Base-by-base conservation (phyloP, 2,329 filamentous ascomycete genomes). In the Aureobasidium sp. region DNA sequence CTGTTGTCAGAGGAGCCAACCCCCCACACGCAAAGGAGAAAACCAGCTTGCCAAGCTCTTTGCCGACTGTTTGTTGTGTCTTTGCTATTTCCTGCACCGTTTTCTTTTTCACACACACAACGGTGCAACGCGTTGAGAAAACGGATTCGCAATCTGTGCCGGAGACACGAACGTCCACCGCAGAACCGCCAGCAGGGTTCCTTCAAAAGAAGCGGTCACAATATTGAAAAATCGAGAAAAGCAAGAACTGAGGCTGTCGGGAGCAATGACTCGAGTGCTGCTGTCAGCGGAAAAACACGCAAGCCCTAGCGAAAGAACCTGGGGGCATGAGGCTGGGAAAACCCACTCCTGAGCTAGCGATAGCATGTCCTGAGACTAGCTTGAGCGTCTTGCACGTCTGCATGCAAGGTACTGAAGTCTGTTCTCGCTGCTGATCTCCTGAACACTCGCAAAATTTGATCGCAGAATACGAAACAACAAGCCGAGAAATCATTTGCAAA, bases 331-430 rank as follows among this genome's bases (percentile, higher is more conserved):
- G 52, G 52, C 52, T 56, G 52, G 52, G 51, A 55, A 36, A 52
- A 47, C 14, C 47, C 47, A 49, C 52, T 56, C 52, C 52, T 56
- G 52, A 56, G 52, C 52, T 56, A 56, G 52, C 52, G 37, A 56
- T 56, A 29, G 36, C 52, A 55, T 53, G 49, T 53, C 49, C 27
- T 55, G 37, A 37, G 34, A 56, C 52, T 56, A 56, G 52, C 39
- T 27, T 55, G 49, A 52, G 49, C 48, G 34, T 25, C 20, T 31
- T 37, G 34, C 52, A 42, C 31, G 52, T 31, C 29, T 44, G 29
- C 52, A 42, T 56, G 52, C 52, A 56, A 56, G 52, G 52, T 31
- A 56, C 52, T 22, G 52, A 52, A 55, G 51, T 42, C 36, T 55
- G 51, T 42, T 55, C n/a, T 27, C 14, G n/a, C 42, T 45, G 42